Conservation (phyloP, 495 filamentous ascomycete species). For the Talaromyces ruber region DNA sequence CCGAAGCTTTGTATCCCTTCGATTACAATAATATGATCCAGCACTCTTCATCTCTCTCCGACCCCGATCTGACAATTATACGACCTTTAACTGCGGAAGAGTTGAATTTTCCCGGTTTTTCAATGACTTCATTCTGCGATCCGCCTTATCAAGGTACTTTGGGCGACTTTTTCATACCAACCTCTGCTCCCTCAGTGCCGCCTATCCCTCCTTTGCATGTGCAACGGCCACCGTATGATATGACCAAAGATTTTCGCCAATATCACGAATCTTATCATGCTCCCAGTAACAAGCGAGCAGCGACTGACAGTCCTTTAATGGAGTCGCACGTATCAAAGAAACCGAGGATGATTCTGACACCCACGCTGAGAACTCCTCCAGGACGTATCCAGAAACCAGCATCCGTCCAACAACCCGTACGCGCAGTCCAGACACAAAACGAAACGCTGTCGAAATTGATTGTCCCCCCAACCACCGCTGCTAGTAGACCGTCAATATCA, state of each 20-base stretch:
- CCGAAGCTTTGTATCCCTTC: not conserved
- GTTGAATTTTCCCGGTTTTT: not conserved
- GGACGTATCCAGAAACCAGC: not conserved
- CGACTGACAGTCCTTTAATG: not conserved
- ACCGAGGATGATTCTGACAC: not conserved
- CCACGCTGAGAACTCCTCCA: not conserved
- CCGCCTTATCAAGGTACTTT: not conserved
- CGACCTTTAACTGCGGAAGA: not conserved
- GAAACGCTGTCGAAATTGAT: not conserved
- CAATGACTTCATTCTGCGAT: not conserved
- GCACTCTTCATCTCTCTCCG: not conserved
- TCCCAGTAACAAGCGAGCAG: not conserved
- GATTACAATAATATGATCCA: not conserved
- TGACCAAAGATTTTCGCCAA: not conserved
- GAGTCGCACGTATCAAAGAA: not conserved
- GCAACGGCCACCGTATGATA: not conserved
- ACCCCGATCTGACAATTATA: not conserved
- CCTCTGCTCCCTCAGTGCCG: not conserved
- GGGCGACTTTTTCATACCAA: not conserved
- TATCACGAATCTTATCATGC: not conserved
- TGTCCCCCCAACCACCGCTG: not conserved
- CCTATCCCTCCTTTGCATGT: not conserved
- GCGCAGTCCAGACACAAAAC: not conserved
- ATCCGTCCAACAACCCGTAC: not conserved
- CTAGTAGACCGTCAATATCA: not conserved